These are phyloP conservation scores for Neoarthrinium moseri DNA, from an alignment of 2,329 filamentous ascomycete genomes.

Conservation along the genomic window DNA sequence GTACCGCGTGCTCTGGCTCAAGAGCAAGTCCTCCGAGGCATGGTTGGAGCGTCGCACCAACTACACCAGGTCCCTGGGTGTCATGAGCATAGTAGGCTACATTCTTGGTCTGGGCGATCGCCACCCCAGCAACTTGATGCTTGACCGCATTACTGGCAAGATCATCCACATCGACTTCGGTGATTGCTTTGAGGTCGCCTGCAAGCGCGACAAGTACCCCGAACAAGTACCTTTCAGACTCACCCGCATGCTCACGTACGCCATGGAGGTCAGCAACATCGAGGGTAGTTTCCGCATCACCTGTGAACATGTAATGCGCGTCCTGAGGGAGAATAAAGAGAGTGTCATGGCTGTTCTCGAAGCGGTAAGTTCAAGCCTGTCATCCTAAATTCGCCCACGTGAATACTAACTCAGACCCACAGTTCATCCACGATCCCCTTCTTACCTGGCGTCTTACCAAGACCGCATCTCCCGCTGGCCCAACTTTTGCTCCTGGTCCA, in stretches of 20 bases:
- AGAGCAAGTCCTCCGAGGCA: constrained; percentile 95
- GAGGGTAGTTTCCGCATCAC: constrained; percentile 98
- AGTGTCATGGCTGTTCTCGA: constrained; percentile 97
- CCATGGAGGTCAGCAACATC: constrained; percentile 99
- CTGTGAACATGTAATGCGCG: constrained; percentile 97
- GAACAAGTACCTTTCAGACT: constrained; percentile 97
- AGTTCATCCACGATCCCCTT: constrained; percentile 99
- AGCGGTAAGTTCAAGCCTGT: constrained; percentile 65
- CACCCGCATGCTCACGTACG: constrained; percentile 98
- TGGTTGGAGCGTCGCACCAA: constrained; percentile 99
- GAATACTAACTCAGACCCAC: constrained; percentile 7
- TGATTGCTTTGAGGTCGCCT: constrained; percentile 98
- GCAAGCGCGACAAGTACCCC: constrained; percentile 99
- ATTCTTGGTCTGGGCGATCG: constrained; percentile 95
- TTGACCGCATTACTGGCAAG: constrained; percentile 93
- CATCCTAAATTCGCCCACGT: background rate
- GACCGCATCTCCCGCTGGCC: constrained; percentile 60
- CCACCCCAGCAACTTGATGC: constrained; percentile 96
- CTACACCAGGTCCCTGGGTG: constrained; percentile 92
- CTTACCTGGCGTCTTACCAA: constrained; percentile 90
- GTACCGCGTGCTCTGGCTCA: constrained; percentile 96
- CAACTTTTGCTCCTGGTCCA: constrained; percentile 60
- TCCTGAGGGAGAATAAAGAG: constrained; percentile 95
- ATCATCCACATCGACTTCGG: constrained; percentile 99
- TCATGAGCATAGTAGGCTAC: constrained; percentile 99